phyloP scores from a whole-genome alignment of 1,284 basidiomycete genomes.

The Heterobasidion occidentale region DNA sequence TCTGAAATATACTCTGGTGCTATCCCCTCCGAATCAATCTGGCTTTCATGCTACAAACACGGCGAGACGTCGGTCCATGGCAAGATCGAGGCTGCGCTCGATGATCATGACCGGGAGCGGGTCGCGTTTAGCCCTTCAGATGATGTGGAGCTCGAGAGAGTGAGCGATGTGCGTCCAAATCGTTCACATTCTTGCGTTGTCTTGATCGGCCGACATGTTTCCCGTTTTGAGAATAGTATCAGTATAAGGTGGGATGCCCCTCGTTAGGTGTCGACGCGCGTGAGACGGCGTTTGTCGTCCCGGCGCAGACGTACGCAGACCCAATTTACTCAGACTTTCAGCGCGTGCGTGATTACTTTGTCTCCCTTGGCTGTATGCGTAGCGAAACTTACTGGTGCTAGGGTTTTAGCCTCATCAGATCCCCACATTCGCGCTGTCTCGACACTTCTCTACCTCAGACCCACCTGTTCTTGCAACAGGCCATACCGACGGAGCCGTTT shows the following conservation, averaged over 20 bases:
- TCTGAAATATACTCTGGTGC: slow-evolving; percentile 49
- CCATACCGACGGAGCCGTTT: slow-evolving; percentile 48
- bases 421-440: slow-evolving; percentile 46
- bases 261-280: background rate
- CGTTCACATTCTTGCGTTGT: slow-evolving; percentile 1
- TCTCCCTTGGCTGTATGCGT: background rate
- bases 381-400: background rate
- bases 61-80: slow-evolving; percentile 51
- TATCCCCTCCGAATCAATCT: slow-evolving; percentile 53
- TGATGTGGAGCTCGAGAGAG: slow-evolving; percentile 30
- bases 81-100: slow-evolving; percentile 42
- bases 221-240: background rate
- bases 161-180: slow-evolving; percentile 16
- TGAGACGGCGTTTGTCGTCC: slow-evolving; percentile 32
- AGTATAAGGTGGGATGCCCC: background rate
- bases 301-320: slow-evolving; percentile 38
- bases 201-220: background rate
- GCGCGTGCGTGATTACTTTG: slow-evolving; percentile 22
- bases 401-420: slow-evolving; percentile 45
- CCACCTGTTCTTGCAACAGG: slow-evolving; percentile 50
- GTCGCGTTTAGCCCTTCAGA: slow-evolving; percentile 32
- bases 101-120: slow-evolving; percentile 41
- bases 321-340: slow-evolving; percentile 30
- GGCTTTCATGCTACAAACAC: slow-evolving; percentile 64
- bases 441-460: slow-evolving; percentile 21